A percentile compares a stretch with the other conserved stretches of the same genome.
Evolutionary conservation across 352 stramenopile genomes (phyloP).

Genomic region (Phytophthora meadii): DNA sequence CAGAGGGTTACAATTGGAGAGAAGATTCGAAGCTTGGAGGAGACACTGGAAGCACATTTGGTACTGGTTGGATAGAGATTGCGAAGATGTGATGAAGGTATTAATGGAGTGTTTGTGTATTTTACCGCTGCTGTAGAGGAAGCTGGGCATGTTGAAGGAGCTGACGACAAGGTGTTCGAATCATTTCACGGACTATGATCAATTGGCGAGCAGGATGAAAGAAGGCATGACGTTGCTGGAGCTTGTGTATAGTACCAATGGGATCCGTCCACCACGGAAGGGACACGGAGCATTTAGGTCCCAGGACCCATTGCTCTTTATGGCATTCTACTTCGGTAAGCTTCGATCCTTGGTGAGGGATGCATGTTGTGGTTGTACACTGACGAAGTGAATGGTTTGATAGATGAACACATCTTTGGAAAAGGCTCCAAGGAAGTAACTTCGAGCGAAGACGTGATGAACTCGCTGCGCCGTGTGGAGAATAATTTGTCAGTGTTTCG

Average conservation of each 20-base stretch:
- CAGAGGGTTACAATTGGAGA: conserved; percentile 64
- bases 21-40: conserved; percentile 67
- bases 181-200: conserved; percentile 39
- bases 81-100: background rate
- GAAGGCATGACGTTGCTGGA: conserved; percentile 59
- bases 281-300: conserved; percentile 63
- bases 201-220: conserved; percentile 46
- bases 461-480: conserved; percentile 55
- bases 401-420: conserved; percentile 37
- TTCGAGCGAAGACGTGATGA: conserved; percentile 45
- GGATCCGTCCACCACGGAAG: conserved; percentile 61
- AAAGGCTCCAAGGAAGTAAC: conserved; percentile 6
- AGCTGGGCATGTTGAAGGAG: conserved; percentile 79
- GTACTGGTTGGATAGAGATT: conserved; percentile 32
- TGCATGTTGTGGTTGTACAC: background rate
- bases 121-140: conserved; percentile 39
- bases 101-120: background rate
- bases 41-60: conserved; percentile 72
- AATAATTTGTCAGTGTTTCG: conserved; percentile 58
- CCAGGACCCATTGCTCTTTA: conserved; percentile 53
- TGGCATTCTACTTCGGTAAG: conserved; percentile 57
- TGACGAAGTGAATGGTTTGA: conserved; percentile 5
- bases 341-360: background rate
- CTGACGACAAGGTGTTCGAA: conserved; percentile 50
- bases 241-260: conserved; percentile 64